These are phyloP conservation scores for Castanospermum australe DNA, from an alignment of 306 rosid genomes.

Conservation along the genomic window DNA sequence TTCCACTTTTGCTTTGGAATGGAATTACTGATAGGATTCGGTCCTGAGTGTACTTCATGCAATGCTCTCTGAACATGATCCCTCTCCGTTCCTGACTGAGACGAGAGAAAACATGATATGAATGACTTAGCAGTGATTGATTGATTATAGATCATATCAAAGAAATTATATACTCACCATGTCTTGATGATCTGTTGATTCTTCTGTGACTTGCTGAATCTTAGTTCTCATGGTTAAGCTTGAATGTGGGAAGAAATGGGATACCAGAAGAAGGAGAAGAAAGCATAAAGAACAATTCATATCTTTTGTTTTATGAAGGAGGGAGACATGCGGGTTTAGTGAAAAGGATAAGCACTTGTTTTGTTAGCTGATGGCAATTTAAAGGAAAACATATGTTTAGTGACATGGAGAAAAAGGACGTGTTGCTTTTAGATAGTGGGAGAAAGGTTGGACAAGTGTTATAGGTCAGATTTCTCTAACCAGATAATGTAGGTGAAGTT, in stretches of 20 bases:
- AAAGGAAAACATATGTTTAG: constrained; percentile 12
- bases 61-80: constrained; percentile 27
- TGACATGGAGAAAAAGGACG: not conserved
- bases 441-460: not conserved
- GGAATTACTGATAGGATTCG: constrained; percentile 48
- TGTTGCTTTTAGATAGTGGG: not conserved
- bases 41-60: constrained; percentile 58
- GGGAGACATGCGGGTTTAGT: constrained; percentile 4
- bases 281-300: constrained; percentile 23
- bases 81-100: constrained; percentile 1
- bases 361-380: constrained; percentile 21
- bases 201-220: constrained; percentile 7
- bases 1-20: constrained; percentile 34
- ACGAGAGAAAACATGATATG: not conserved
- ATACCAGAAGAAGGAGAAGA: constrained; percentile 25
- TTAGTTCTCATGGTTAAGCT: constrained; percentile 23
- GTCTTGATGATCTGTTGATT: constrained; percentile 20
- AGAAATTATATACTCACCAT: not conserved
- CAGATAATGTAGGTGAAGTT: not conserved
- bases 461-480: too few species aligned
- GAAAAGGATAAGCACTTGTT: constrained; percentile 13
- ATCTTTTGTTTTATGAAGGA: constrained; percentile 18
- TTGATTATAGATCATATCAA: not conserved
- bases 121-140: not conserved
- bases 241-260: constrained; percentile 21